Base-by-base conservation (phyloP, 495 filamentous ascomycete species). In the Penicillium goetzii region DNA sequence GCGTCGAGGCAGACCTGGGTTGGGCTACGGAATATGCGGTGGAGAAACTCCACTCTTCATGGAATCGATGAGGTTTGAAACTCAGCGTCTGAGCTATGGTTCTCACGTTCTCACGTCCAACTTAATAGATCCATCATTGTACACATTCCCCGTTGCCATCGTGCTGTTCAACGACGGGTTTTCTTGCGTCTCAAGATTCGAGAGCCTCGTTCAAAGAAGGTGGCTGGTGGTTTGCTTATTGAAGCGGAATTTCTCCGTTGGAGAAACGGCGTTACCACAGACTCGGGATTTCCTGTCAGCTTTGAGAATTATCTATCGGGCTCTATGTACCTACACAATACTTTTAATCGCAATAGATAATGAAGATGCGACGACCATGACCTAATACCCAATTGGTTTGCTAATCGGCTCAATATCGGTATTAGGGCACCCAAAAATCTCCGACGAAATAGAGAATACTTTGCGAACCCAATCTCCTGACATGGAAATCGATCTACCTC, bases 1-100 rank as follows among this genome's bases (percentile, higher is more conserved):
- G 76, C 0, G 69, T 80, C 2, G 70, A 77, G 55, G 74, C 76
- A n/a, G 78, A 80, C 51, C 30, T 78, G 49, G 78, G 78, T 8
- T 77, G 75, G 74, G 72, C 68, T 30, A 79, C 77, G 5, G 69
- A 72, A n/a, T 68, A 71, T 32, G 70, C 70, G 23, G 63, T 78
- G 40, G 55, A 68, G 58, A 75, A 73, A 53, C 65, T 81, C 9
- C 71, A 78, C 47, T 59, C 57, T 17, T 66, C 65, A 10, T 77
- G 77, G 77, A 70, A 63, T 64, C 68, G 73, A 56, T 59, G 52
- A 67, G 34, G 38, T 38, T 34, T 1, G 11, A 21, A 26, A 26
- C 15, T 2, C 34, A 21, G 19, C 30, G 7, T 32, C 11, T 19
- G 17, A 2, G 26, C 10, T 15, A 34, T 10, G 8, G 17, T 19